Evolutionary conservation across 2,329 filamentous ascomycete genomes (phyloP), one percentile per base, ranked within the genome.

Genomic region (Drechslerella stenobrocha): DNA sequence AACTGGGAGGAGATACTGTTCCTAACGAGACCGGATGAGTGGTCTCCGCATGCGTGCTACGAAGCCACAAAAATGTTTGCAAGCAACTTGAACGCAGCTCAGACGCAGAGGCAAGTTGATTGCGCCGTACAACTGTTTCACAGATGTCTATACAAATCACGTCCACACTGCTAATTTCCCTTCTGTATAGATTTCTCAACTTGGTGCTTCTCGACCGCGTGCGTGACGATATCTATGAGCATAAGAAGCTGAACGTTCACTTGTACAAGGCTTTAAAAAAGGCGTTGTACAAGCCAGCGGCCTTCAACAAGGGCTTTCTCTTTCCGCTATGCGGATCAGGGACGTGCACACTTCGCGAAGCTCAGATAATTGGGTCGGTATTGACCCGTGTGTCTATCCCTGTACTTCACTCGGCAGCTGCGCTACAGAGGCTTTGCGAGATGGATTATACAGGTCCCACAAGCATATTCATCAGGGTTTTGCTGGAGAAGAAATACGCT

Each of bases 401-500:
- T 5, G 64, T 69, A 84, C 87, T 3, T 83, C 91, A 64, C 86
- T 96, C 15, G 90, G 88, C 1, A 87, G 15, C 93, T 90, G 0
- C 81, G 96, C 23, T 92, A 96, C 78, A 96, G 90, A 2, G 91
- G 90, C 82, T 97, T 35, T 97, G 92, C 76, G 93, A 98, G 73
- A 93, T 98, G 74, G 92, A 96, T 76, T 88, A 88, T 45, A 91
- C 90, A 15, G 92, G 92, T 46, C 88, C 91, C 2, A 93, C 91
- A 69, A 97, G 96, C 77, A 87, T 96, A 72, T 95, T 98, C 77
- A 95, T 98, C 78, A 89, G 89, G 75, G 86, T 89, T 0, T 82
- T 98, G 34, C 80, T 98, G 2, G 92, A 96, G 77, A 98, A 98
- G 82, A 95, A 95, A 75, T 97, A 98, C 73, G 93, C 93, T 0